Percentiles rank a stretch among this genome's conserved stretches.
phyloP scores from a whole-genome alignment of 352 stramenopile species.

The Paralagenidium karlingii region DNA sequence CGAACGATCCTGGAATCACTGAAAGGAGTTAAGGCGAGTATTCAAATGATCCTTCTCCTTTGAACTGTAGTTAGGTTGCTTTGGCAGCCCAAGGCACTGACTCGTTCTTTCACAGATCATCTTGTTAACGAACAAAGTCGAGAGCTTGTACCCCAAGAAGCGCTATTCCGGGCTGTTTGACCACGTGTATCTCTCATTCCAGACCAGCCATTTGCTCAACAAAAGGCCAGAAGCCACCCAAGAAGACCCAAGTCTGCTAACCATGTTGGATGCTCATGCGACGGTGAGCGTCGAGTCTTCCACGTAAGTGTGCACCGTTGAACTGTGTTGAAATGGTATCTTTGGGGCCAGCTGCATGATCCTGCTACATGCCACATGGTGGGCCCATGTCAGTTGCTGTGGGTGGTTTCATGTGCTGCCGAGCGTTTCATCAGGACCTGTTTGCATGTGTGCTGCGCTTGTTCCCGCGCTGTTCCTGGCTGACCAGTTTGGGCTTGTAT shows the following conservation, averaged over 20 bases:
- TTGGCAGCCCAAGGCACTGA: neutral
- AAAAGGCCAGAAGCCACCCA: slow-evolving; percentile 8
- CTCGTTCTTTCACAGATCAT: slow-evolving; percentile 25
- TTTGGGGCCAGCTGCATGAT: too few species aligned
- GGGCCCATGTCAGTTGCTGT: neutral
- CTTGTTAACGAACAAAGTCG: slow-evolving; percentile 35
- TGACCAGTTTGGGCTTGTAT: neutral
- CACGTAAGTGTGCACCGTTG: slow-evolving; percentile 33
- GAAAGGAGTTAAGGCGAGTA: slow-evolving; percentile 36
- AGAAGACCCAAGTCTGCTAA: too few species aligned
- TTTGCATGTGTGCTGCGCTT: too few species aligned
- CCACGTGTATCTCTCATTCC: slow-evolving; percentile 49
- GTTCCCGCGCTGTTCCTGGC: neutral
- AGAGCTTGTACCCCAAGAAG: slow-evolving; percentile 49
- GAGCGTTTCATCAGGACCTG: too few species aligned
- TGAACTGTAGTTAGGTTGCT: neutral
- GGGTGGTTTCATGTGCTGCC: too few species aligned
- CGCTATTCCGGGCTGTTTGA: slow-evolving; percentile 49
- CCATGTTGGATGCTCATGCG: slow-evolving; percentile 27
- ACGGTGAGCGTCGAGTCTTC: slow-evolving; percentile 57
- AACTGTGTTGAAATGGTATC: too few species aligned
- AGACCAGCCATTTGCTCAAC: slow-evolving; percentile 41
- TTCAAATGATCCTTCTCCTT: neutral
- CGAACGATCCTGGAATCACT: slow-evolving; percentile 36
- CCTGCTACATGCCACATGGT: slow-evolving; percentile 1